These are phyloP conservation scores for Clausena lansium DNA, from an alignment of 345 rosid genomes.

Conservation along the genomic window DNA sequence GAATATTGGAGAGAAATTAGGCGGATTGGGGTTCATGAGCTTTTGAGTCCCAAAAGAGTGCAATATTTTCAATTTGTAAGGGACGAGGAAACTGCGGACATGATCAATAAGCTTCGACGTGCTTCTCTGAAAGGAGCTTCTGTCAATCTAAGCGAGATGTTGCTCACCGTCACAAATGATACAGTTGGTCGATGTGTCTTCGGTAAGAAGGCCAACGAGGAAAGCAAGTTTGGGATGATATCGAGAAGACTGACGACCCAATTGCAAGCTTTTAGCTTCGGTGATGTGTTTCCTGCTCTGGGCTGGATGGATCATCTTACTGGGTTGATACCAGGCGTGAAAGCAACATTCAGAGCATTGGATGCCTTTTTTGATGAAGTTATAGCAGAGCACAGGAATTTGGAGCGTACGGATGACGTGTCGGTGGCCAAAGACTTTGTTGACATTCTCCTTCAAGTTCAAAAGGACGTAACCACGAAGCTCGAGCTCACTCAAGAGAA, in stretches of 20 bases:
- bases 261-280: neutral
- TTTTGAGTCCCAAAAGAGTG: conserved; percentile 20
- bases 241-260: neutral
- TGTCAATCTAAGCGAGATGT: conserved; percentile 14
- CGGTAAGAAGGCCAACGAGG: neutral
- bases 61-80: conserved; percentile 23
- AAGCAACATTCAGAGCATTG: neutral
- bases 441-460: too few species aligned
- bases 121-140: neutral
- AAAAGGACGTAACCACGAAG: neutral
- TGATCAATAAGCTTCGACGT: conserved; percentile 5
- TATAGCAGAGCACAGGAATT: neutral
- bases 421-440: too few species aligned
- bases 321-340: too few species aligned
- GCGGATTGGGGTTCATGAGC: conserved; percentile 14
- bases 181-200: neutral
- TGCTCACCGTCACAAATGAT: neutral
- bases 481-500: conserved; percentile 6
- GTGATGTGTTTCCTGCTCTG: neutral
- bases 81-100: conserved; percentile 25
- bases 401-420: too few species aligned
- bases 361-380: conserved; percentile 5
- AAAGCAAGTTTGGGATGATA: neutral
- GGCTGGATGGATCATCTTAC: neutral
- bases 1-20: conserved; percentile 30